Evolutionary conservation across 2,329 filamentous ascomycete genomes (phyloP), one percentile per base, ranked within the genome.

Genomic region (Xylaria digitata): DNA sequence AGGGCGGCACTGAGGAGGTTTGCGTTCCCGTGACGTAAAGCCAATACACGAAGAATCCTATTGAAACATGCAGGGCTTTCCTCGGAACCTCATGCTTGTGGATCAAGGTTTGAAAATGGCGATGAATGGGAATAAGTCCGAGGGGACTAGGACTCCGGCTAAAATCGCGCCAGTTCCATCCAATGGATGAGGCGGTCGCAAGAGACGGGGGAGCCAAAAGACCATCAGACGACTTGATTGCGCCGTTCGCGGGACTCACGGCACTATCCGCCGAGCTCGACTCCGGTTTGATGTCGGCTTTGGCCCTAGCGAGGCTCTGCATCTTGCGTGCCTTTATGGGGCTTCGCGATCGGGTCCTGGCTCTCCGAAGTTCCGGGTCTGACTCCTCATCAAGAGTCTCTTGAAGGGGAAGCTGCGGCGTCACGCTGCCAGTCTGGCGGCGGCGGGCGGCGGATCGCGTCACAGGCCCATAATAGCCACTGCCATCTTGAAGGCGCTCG

Each of bases 71-170:
- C 43, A 99, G 85, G 46, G 90, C 83, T 80, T 99, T 99, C 74
- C 96, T 91, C 9, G 96, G 96, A 60, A 99, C 94, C 81, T 99
- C 96, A 80, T 99, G 95, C 75, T 93, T 94, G 85, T 99, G 96
- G 70, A 97, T 92, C 76, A 99, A 94, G 32, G 87, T 91, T 73
- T 93, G 88, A 87, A 96, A 99, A 77, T 96, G 91, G 67, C 92
- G 86, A 79, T 99, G 96, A 74, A 99, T 95, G 2, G 96, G 96
- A 68, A 99, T 99, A 55, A 98, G 85, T 8, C 96, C 96, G 4
- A 98, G 86, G 9, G 96, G 96, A 74, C 93, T 97, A 2, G 96
- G 96, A 73, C 93, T 97, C 70, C 96, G 88, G 75, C 93, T 97
- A 78, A 97, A 87, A 77, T 95, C 92, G 67, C 92, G 88, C 92